phyloP scores from a whole-genome alignment of 2,329 filamentous ascomycete genomes.

The Verticillium albo-atrum region DNA sequence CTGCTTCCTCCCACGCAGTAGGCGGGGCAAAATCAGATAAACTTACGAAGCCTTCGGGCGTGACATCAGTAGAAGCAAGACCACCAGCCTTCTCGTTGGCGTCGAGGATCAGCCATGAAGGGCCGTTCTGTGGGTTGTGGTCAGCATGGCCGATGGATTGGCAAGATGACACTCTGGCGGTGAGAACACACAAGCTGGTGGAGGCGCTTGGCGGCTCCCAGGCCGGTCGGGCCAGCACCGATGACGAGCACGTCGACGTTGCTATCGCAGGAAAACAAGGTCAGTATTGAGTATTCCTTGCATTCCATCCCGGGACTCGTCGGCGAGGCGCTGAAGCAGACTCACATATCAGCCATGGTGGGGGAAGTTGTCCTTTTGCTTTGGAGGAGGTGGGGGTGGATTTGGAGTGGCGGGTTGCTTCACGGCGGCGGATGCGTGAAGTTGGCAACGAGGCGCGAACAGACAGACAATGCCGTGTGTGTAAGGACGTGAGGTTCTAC shows the following conservation, averaged over 20 bases:
- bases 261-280: conserved; percentile 39
- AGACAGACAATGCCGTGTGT: neutral
- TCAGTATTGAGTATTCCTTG: conserved; percentile 4
- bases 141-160: conserved; percentile 16
- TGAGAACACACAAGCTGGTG: conserved; percentile 78
- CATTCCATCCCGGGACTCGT: neutral
- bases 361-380: conserved; percentile 5
- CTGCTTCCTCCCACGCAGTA: neutral
- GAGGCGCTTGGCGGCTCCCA: conserved; percentile 95
- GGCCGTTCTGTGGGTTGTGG: conserved; percentile 60
- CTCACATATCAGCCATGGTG: conserved; percentile 23
- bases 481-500: conserved; percentile 4
- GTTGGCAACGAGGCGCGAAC: neutral
- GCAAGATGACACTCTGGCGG: conserved; percentile 18
- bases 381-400: neutral
- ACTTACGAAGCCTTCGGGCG: conserved; percentile 95
- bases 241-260: conserved; percentile 97
- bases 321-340: neutral
- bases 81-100: conserved; percentile 88
- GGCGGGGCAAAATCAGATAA: neutral
- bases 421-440: neutral
- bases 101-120: conserved; percentile 96
- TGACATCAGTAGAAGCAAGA: conserved; percentile 92
- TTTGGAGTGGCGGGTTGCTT: neutral
- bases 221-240: conserved; percentile 93